These are phyloP conservation scores for Cucumis cinereus DNA, from an alignment of 306 rosid species.

Conservation along the genomic window DNA sequence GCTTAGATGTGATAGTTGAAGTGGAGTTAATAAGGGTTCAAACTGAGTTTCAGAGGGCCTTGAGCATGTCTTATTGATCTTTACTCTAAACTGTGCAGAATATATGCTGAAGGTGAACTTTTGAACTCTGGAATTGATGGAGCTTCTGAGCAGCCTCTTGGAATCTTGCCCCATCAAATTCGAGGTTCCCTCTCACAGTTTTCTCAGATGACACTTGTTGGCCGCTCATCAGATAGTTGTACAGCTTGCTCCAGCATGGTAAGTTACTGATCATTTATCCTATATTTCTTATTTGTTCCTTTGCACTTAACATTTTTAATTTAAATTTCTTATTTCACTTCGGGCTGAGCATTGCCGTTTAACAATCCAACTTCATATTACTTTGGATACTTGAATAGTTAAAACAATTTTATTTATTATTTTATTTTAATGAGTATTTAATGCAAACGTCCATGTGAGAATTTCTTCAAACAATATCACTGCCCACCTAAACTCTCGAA, in stretches of 20 bases:
- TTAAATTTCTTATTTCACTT: background rate
- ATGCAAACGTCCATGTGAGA: background rate
- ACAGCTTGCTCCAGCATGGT: conserved; percentile 79
- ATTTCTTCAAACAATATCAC: background rate
- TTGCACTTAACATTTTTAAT: too few species aligned
- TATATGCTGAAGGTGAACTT: conserved; percentile 58
- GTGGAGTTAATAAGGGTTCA: background rate
- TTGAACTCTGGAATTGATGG: conserved; percentile 26
- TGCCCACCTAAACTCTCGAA: background rate
- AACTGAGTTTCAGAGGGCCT: background rate
- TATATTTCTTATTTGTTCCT: background rate
- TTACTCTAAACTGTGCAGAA: conserved; percentile 35
- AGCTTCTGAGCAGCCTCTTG: conserved; percentile 68
- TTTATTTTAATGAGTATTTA: too few species aligned
- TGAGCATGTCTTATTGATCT: background rate
- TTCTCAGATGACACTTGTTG: conserved; percentile 87
- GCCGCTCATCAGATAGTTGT: conserved; percentile 78
- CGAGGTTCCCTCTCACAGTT: conserved; percentile 76
- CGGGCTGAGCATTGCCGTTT: background rate
- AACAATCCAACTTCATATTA: background rate
- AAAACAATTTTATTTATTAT: background rate
- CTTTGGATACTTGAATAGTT: background rate
- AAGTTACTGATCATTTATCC: conserved; percentile 19
- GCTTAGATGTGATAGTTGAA: background rate
- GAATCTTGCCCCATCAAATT: conserved; percentile 92